Evolutionary conservation across 2,329 filamentous ascomycete genomes (phyloP), one percentile per base, ranked within the genome.

Genomic region (Microsporum canis): DNA sequence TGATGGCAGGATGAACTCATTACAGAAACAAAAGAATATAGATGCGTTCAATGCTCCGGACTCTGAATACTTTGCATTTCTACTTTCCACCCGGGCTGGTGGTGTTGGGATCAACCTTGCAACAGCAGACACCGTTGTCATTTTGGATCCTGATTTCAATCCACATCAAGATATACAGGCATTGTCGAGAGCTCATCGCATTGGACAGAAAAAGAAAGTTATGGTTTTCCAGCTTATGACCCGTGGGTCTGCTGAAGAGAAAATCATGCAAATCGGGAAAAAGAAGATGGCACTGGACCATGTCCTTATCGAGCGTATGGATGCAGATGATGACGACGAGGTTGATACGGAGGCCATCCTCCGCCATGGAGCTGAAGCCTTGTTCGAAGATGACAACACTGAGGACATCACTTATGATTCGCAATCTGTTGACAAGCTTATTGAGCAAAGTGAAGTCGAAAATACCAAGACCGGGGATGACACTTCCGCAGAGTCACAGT

Each of bases 131-230:
- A 99, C 94, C 0, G 95, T 99, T 63, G 96, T 99, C 65, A 96
- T 99, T 66, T 84, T 97, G 66, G 91, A 99, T 68, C 90, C 90
- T 0, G 94, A 99, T 70, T 97, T 95, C 78, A 99, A 99, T 64
- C 94, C 94, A 0, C 94, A 99, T 70, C 94, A 99, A 73, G 95
- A 99, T 69, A 88, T 99, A 45, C 94, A 99, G 72, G 94, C 94
- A 0, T 80, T 99, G 34, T 95, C 92, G 34, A 86, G 95, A 65
- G 94, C 92, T 17, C 94, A 99, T 73, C 87, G 94, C 31, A 97
- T 99, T 65, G 95, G 95, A 0, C 95, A 99, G 74, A 90, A 91
- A 73, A 91, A 94, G 66, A 96, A 95, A 68, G 94, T 99, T 0
- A 80, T 99, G 1, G 95, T 95, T 66, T 96, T 97, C 69, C 92